Evolutionary conservation across 2,329 filamentous ascomycete species (phyloP), one percentile per base, ranked within the genome.

Genomic region (Talaromyces funiculosus): DNA sequence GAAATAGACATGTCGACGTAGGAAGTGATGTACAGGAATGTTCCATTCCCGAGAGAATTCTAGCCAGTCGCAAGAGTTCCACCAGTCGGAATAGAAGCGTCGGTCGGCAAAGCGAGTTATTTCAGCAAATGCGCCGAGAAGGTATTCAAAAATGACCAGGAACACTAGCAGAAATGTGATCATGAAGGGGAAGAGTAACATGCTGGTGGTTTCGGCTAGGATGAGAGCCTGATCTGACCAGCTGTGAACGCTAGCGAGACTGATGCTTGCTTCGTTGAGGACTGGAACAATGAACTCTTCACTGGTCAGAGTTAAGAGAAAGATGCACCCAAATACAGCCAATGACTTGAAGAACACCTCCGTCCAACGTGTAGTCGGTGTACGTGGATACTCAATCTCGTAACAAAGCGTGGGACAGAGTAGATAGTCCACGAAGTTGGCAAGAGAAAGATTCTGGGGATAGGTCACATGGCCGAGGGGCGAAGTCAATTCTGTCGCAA

Each of bases 41-140:
- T 97, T 97, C 93, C 94, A 97, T 78, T 97, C 90, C 65, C 92
- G 86, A 10, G 88, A 92, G 77, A 97, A 99, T 76, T 97, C 92
- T 72, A 97, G 88, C 92, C 78, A 81, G 67, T 81, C 79, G 61
- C 77, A 78, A 2, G 79, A 82, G 66, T 87, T 87, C 85, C 85
- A 87, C 84, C 85, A 87, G 73, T 87, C 85, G 42, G 82, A 81
- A 79, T 97, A 99, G 78, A 97, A 97, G 75, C 94, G 90, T 42
- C 93, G 86, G 74, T 97, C 94, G 57, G 89, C 93, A 73, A 97
- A 97, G 68, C 87, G 84, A 18, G 92, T 96, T 66, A 97, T 90
- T 74, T 99, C 94, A 14, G 92, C 94, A 69, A 95, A 96, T 53
- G 92, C 92, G 61, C 93, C 94, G 35, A 97, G 85, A 10, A 96